Base-by-base conservation (phyloP, 2,329 filamentous ascomycete genomes). In the Fusarium incarnatum region DNA sequence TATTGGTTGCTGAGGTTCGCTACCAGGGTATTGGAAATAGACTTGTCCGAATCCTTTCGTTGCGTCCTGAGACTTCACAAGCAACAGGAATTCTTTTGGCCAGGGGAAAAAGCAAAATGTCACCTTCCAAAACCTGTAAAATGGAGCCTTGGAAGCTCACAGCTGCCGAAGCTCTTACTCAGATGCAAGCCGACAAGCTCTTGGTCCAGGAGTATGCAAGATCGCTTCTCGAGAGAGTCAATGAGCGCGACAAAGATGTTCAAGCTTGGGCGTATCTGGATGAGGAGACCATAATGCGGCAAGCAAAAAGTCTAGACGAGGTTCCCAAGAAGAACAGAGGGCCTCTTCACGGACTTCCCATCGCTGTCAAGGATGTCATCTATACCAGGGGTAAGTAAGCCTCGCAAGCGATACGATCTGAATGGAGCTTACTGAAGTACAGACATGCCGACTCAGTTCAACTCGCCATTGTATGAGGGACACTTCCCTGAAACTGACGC, bases 331-430 rank as follows among this genome's bases (percentile, higher is more conserved):
- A 81, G 7, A 72, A 85, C 45, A 80, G 88, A 56, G 87, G 88
- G 0, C 86, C 85, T 0, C 78, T 90, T 1, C 87, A 89, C 72
- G 88, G 88, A 2, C 77, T 90, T 6, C 83, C 86, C 0, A 78
- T 91, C 16, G 88, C 82, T 1, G 81, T 90, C 2, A 90, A 90
- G 72, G 88, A 90, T 79, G 82, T 90, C 20, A 87, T 89, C 67
- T 83, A 82, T 72, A 89, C 84, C 0, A 86, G 85, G 73, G 84
- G 84, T 83, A 46, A 48, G 84, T 83, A 46, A 48, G 45, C 37
- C 22, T 48, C 22, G 18, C 16, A n/a, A 32, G 13, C 20, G 8
- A 10, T 16, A 22, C 16, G 34, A 23, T 22, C 16, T 32, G 20
- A 18, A 40, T 15, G 32, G 30, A 65, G 49, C 62, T 60, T 23